These are phyloP conservation scores for Lachancea sp. DNA, from an alignment of 805 yeast species.

Conservation along the genomic window DNA sequence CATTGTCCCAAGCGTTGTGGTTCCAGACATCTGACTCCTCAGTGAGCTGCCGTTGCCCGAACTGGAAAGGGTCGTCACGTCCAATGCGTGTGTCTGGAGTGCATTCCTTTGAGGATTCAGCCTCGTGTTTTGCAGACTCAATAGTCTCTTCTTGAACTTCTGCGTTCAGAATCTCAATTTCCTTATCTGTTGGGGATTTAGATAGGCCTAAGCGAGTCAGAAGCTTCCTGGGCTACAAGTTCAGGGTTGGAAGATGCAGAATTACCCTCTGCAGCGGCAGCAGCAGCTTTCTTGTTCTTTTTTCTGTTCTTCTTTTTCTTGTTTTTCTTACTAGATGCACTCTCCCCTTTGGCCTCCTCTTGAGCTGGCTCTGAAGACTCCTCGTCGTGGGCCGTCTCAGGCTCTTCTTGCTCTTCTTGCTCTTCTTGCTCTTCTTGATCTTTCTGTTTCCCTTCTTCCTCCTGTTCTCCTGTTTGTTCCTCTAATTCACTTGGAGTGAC, in stretches of 20 bases:
- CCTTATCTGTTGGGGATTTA: constrained; percentile 11
- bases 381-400: constrained; percentile 7
- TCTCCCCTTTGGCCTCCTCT: neutral
- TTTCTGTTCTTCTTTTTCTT: constrained; percentile 29
- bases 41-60: constrained; percentile 76
- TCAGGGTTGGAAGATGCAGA: constrained; percentile 9
- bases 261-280: constrained; percentile 11
- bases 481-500: too few relatives aligned
- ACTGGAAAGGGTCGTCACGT: constrained; percentile 82
- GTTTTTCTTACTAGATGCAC: constrained; percentile 17
- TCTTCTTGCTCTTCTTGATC: too few relatives aligned
- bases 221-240: constrained; percentile 10
- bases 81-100: constrained; percentile 50
- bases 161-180: constrained; percentile 1
- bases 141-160: constrained; percentile 3
- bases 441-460: too few relatives aligned
- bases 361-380: constrained; percentile 1
- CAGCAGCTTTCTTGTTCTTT: constrained; percentile 17
- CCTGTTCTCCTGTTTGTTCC: too few relatives aligned
- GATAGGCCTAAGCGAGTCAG: constrained; percentile 27
- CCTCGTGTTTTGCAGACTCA: constrained; percentile 4
- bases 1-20: constrained; percentile 94
- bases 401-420: neutral
- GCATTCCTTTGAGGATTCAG: neutral
- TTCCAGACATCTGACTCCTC: constrained; percentile 78